Evolutionary conservation across 768 basidiomycete genomes (phyloP), one percentile per base, ranked within the genome.

Genomic region (Obba rivulosa): DNA sequence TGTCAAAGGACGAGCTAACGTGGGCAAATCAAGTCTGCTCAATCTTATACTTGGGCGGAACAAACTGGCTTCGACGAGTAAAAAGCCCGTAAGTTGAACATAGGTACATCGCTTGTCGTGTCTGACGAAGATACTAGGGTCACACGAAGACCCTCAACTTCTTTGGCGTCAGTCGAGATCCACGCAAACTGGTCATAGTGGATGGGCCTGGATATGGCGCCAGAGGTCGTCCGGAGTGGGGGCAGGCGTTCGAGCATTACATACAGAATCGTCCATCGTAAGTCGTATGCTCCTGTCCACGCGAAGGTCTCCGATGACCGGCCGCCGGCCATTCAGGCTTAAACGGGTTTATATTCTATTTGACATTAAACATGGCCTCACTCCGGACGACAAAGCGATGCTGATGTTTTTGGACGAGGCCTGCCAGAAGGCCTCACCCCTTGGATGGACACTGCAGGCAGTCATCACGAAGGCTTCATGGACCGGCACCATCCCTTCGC

Each of bases 161-260:
- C 57, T 88, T 77, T 60, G 71, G 77, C 35, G 77, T 88, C n/a
- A 83, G 85, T 3, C 54, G 76, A 21, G 46, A 54, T 16, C 64
- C 67, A 8, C 79, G 80, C 25, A 73, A 78, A 34, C 69, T 87
- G 28, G 60, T 88, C 18, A 66, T 91, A 3, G 87, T 92, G 9
- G 89, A 92, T 57, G 76, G 87, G 11, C 89, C 89, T 2, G 88
- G 89, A 14, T 92, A 91, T 61, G 89, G 89, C 41, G 66, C 73
- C 8, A 73, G 85, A 46, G 87, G 89, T 11, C 75, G 85, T 37
- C 72, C 74, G 28, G 85, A 87, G 64, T 91, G 87, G 87, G 87
- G 89, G 1, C 61, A 68, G 22, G 55, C 87, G 3, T 88, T 90
- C 61, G 71, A 85, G 45, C 65, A 76, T 36, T 91, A 89, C 57